Conservation (phyloP, 2,329 filamentous ascomycete genomes). For the Stemphylium beticola region DNA sequence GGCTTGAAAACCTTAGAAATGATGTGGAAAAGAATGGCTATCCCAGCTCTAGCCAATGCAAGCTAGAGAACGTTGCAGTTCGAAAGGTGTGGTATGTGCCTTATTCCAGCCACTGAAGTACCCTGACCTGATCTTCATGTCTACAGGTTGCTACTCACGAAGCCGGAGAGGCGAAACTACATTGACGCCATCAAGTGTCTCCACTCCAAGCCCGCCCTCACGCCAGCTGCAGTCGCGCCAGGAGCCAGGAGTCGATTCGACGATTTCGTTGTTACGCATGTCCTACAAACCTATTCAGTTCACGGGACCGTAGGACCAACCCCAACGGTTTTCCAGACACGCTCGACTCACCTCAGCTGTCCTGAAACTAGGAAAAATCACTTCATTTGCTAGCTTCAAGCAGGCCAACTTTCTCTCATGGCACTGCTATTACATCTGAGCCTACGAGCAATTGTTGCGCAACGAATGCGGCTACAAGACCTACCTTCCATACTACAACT, state of each 20-base stretch:
- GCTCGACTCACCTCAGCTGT: no score
- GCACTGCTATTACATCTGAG: no score
- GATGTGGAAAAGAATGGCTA: conserved; percentile 31
- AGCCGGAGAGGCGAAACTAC: conserved; percentile 33
- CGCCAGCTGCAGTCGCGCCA: conserved; percentile 24
- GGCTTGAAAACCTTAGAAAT: neutral
- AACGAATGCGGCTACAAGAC: no score
- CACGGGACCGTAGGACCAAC: no score
- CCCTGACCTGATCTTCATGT: neutral
- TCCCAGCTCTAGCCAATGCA: conserved; percentile 37
- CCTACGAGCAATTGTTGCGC: no score
- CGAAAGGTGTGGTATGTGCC: conserved; percentile 52
- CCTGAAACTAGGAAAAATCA: no score
- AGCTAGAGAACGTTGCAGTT: conserved; percentile 42
- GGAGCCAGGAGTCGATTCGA: conserved; percentile 18
- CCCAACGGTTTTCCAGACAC: no score
- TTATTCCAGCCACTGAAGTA: neutral
- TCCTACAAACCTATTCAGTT: no score
- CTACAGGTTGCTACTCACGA: conserved; percentile 25
- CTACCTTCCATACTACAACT: no score
- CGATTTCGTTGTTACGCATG: no score
- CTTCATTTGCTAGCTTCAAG: no score
- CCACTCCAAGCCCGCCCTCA: conserved; percentile 27
- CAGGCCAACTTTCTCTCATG: no score
- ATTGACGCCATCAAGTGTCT: conserved; percentile 42